Evolutionary conservation across 2,329 filamentous ascomycete genomes (phyloP), one percentile per base, ranked within the genome.

Genomic region (Diaporthe ampelina): DNA sequence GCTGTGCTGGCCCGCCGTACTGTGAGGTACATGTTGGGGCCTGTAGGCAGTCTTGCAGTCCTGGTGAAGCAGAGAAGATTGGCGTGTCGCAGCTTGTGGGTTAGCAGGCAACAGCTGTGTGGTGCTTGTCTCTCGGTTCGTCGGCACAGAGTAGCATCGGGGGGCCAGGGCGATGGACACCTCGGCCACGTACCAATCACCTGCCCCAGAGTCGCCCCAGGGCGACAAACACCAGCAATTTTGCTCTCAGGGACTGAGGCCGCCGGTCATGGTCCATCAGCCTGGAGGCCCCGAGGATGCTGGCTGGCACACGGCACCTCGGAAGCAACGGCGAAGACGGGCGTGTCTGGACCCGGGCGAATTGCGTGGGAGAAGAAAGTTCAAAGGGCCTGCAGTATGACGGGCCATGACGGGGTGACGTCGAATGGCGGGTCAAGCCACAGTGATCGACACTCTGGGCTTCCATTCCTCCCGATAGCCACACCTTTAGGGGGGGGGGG

Each of bases 381-480:
- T 11, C 13, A 52, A 9, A 10, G 52, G 32, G 19, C 35, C 52
- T 67, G 45, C 63, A 67, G 26, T 5, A 52, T 52, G 63, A 52
- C 29, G 19, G 45, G 19, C 45, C 29, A 37, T 67, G 37, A 70
- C 68, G 37, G 26, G 37, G 45, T 67, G 63, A 57, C 50, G 24
- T 57, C 50, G 67, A 17, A 40, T 52, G 10, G 69, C 32, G 40
- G 43, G 24, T 70, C 69, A 71, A 71, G 69, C 69, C 69, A 71
- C 69, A 71, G 56, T 52, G 69, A 71, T 71, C 69, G 69, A 61
- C 56, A 57, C 54, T 48, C 35, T 43, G 26, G 17, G 21, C 45
- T 43, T n/a, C 17, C 9, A 32, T 21, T 19, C 37, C 19, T 37
- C 26, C 61, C 19, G 32, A 67, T 7, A 67, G 61, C 61, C 61